phyloP scores from a whole-genome alignment of 2,329 filamentous ascomycete genomes.

The Dothiorella sarmentorum region DNA sequence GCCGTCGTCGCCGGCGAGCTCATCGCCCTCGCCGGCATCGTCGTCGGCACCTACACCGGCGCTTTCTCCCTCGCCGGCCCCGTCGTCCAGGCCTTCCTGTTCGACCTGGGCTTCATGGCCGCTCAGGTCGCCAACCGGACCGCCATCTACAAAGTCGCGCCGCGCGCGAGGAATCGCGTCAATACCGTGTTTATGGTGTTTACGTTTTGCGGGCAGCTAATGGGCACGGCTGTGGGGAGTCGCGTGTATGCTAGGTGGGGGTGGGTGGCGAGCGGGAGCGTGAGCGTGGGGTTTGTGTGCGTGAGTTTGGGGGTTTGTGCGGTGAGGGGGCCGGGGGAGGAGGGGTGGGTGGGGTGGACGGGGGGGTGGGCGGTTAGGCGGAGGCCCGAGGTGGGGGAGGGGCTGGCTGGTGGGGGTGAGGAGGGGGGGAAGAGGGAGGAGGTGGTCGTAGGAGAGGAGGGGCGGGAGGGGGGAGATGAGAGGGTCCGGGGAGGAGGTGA shows the following conservation, averaged over 20 bases:
- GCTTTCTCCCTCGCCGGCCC: constrained; percentile 65
- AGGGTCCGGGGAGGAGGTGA: neutral
- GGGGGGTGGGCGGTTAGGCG: constrained; percentile 54
- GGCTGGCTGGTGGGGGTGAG: constrained; percentile 16
- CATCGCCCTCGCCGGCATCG: constrained; percentile 59
- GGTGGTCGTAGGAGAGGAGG: constrained; percentile 23
- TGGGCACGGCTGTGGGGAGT: constrained; percentile 57
- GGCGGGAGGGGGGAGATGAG: constrained; percentile 21
- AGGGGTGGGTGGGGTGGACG: constrained; percentile 58
- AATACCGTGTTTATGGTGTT: constrained; percentile 81
- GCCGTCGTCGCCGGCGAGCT: constrained; percentile 61
- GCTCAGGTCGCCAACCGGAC: constrained; percentile 70
- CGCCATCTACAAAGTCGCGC: constrained; percentile 63
- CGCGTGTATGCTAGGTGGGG: constrained; percentile 24
- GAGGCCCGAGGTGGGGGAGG: constrained; percentile 36
- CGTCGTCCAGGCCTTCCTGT: constrained; percentile 65
- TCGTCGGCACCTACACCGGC: constrained; percentile 67
- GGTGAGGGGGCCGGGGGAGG: constrained; percentile 54
- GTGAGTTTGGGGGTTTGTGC: constrained; percentile 47
- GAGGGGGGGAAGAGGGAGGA: constrained; percentile 24
- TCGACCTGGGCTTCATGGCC: constrained; percentile 71
- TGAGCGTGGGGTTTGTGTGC: constrained; percentile 54
- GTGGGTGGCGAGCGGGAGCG: constrained; percentile 45
- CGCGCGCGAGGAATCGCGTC: constrained; percentile 68
- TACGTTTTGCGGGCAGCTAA: constrained; percentile 71